Conservation (phyloP, 352 stramenopile species). For the Phytophthora syringae region DNA sequence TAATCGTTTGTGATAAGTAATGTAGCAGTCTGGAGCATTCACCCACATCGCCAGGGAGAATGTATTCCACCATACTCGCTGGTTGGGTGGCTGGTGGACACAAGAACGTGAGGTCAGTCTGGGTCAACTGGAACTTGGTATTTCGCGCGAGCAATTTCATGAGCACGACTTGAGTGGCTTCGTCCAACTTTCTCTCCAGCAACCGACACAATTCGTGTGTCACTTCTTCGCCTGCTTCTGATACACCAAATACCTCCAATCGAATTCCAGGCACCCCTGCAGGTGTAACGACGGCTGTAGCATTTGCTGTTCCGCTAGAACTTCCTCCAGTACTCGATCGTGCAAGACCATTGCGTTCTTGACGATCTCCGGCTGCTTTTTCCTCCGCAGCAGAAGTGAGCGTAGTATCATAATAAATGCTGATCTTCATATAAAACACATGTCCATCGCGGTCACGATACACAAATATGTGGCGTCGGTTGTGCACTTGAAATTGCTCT, state of each 20-base stretch:
- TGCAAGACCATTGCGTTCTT: conserved; percentile 29
- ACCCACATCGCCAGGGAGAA: conserved; percentile 48
- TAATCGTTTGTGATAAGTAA: conserved; percentile 72
- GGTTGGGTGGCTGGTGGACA: conserved; percentile 58
- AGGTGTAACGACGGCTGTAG: conserved; percentile 14
- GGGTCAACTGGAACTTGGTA: conserved; percentile 83
- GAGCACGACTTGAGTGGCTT: conserved; percentile 83
- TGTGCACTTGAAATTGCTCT: conserved; percentile 91
- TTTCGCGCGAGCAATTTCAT: conserved; percentile 90
- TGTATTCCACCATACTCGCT: conserved; percentile 48
- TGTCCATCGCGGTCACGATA: conserved; percentile 86
- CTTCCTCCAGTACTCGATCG: conserved; percentile 36
- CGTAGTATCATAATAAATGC: conserved; percentile 49
- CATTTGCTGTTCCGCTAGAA: conserved; percentile 13
- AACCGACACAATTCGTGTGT: conserved; percentile 83
- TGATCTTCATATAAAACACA: conserved; percentile 92
- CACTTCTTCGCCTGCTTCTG: conserved; percentile 79
- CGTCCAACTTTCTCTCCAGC: conserved; percentile 87
- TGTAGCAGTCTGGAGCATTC: conserved; percentile 49
- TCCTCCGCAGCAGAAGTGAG: conserved; percentile 7
- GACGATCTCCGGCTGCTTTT: conserved; percentile 29
- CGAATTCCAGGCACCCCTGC: conserved; percentile 55
- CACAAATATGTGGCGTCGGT: conserved; percentile 87
- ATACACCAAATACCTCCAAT: conserved; percentile 87
- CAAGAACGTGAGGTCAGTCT: conserved; percentile 78